Evolutionary conservation across 1,284 basidiomycete genomes (phyloP).

Genomic region (Trametes sp.): DNA sequence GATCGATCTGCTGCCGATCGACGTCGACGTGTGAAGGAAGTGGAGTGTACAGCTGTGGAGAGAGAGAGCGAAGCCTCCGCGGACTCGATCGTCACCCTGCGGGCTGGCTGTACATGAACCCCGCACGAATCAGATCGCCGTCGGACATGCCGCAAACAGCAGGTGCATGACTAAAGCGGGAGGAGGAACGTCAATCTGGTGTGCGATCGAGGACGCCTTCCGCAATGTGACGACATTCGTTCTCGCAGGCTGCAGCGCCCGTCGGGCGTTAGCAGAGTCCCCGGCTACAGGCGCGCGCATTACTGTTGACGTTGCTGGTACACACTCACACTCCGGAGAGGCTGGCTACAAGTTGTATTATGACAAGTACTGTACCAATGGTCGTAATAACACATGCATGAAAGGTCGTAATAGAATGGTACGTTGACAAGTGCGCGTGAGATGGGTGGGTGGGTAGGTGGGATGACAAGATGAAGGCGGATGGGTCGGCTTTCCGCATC

Average conservation of each 20-base stretch:
- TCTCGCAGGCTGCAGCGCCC: no score
- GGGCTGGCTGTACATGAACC: no score
- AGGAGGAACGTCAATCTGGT: neutral
- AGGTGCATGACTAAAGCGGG: constrained; percentile 4
- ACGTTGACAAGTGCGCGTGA: neutral
- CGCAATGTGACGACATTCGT: constrained; percentile 13
- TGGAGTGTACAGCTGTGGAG: no score
- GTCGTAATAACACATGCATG: constrained; percentile 1
- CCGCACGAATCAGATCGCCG: neutral
- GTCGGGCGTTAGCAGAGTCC: no score
- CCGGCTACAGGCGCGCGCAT: no score
- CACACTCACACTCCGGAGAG: no score
- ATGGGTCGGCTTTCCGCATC: no score
- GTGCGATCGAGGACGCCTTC: neutral
- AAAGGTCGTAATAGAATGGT: constrained; percentile 4
- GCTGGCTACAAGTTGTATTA: constrained; percentile 10
- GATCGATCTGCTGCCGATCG: no score
- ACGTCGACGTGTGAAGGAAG: no score
- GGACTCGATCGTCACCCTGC: neutral
- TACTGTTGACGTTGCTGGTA: no score
- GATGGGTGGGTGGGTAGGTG: neutral
- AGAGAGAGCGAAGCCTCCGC: neutral
- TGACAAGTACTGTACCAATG: constrained; percentile 9
- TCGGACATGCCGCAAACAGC: neutral
- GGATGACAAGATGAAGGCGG: neutral